Evolutionary conservation across 768 basidiomycete species (phyloP).

Genomic region (Nidularia pulvinata): DNA sequence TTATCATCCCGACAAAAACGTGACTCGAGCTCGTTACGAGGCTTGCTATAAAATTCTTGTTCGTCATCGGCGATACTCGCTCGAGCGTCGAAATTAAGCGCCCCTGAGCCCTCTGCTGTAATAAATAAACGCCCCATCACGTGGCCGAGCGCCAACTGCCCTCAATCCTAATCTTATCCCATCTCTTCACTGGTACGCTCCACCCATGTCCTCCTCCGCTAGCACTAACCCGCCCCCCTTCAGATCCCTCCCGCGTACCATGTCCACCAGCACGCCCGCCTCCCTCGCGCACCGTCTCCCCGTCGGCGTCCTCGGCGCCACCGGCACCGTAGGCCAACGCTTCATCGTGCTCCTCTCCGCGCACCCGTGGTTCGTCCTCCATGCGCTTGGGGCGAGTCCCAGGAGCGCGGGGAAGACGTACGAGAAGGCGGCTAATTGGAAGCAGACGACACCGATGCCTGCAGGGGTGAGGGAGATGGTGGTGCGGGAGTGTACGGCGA

Average conservation of each 20-base stretch:
- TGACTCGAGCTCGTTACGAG: no score
- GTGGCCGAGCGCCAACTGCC: no score
- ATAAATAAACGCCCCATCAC: no score
- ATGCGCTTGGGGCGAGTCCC: slow-evolving; percentile 86
- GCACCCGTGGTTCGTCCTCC: slow-evolving; percentile 91
- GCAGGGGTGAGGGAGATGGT: slow-evolving; percentile 53
- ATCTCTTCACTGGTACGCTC: no score
- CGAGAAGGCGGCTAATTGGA: slow-evolving; percentile 78
- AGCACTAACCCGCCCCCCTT: slow-evolving; percentile 7
- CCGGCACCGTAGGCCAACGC: slow-evolving; percentile 94
- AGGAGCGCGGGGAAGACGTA: slow-evolving; percentile 89
- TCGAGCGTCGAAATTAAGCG: no score
- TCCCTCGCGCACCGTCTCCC: slow-evolving; percentile 19
- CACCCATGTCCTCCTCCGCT: no score
- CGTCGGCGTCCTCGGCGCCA: slow-evolving; percentile 86
- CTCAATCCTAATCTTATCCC: no score
- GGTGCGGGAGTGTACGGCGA: slow-evolving; percentile 77
- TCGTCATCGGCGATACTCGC: no score
- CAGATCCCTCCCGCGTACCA: slow-evolving; percentile 24
- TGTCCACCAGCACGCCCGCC: slow-evolving; percentile 30
- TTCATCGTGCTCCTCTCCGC: slow-evolving; percentile 86
- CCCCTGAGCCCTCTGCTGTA: no score
- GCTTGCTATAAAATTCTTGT: no score
- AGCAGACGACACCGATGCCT: slow-evolving; percentile 82
- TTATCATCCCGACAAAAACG: no score